Conservation (phyloP, 192 early-diverging fungal species). For the Haplosporangium gracile region DNA sequence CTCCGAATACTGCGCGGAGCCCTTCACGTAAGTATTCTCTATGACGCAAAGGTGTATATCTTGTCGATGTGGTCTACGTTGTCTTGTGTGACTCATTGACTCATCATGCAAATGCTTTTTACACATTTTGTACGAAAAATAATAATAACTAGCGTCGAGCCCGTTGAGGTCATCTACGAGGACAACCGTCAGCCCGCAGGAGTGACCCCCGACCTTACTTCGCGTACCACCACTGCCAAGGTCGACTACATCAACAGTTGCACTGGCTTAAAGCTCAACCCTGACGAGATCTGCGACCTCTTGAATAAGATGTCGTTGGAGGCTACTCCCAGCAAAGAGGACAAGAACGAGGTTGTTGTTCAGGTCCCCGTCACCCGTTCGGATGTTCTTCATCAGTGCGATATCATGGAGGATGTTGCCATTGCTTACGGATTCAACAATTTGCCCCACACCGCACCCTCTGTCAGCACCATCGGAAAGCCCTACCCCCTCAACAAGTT, state of each 20-base stretch:
- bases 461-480: conserved; percentile 85
- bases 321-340: conserved; percentile 65
- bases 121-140: neutral
- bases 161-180: conserved; percentile 89
- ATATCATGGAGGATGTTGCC: conserved; percentile 98
- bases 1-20: conserved; percentile 91
- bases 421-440: conserved; percentile 98
- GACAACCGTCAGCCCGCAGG: conserved; percentile 71
- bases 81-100: neutral
- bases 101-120: neutral
- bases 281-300: conserved; percentile 79
- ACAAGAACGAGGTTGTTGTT: conserved; percentile 75
- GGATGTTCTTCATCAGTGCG: conserved; percentile 97
- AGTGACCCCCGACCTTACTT: conserved; percentile 81
- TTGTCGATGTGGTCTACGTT: neutral
- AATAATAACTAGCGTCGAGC: conserved; percentile 78
- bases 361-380: conserved; percentile 90
- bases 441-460: conserved; percentile 84
- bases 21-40: conserved; percentile 82
- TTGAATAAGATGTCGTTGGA: conserved; percentile 91
- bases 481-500: conserved; percentile 95
- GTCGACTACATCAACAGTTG: conserved; percentile 91
- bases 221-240: conserved; percentile 78
- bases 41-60: neutral
- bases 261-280: conserved; percentile 79